Percentiles rank a stretch among this genome's conserved stretches.
Conservation (phyloP, 768 basidiomycete species). For the Boletus reticuloceps region DNA sequence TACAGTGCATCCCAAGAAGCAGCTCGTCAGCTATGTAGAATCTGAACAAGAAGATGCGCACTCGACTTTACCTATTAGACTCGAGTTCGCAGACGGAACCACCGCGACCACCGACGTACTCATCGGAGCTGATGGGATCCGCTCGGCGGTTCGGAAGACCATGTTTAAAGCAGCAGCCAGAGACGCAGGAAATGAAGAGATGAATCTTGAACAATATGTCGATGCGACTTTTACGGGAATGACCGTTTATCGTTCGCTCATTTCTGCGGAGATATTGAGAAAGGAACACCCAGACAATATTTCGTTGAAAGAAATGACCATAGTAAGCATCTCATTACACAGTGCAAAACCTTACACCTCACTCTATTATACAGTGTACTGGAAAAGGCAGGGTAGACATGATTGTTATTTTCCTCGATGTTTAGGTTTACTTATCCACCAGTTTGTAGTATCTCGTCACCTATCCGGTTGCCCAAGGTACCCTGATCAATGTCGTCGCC, state of each 20-base stretch:
- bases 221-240: slow-evolving; percentile 43
- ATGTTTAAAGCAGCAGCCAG: slow-evolving; percentile 19
- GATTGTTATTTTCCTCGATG: not conserved
- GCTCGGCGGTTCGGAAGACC: slow-evolving; percentile 24
- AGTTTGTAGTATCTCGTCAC: slow-evolving; percentile 36
- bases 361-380: slow-evolving; percentile 15
- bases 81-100: slow-evolving; percentile 15
- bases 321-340: slow-evolving; percentile 17
- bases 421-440: not conserved
- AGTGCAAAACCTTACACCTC: not conserved
- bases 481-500: slow-evolving; percentile 36
- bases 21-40: slow-evolving; percentile 17
- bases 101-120: slow-evolving; percentile 38
- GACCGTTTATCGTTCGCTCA: slow-evolving; percentile 37
- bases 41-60: slow-evolving; percentile 19
- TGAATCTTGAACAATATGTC: slow-evolving; percentile 9
- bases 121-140: slow-evolving; percentile 47
- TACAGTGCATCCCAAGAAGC: slow-evolving; percentile 16
- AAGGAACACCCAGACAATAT: slow-evolving; percentile 20
- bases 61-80: slow-evolving; percentile 16
- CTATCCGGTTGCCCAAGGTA: slow-evolving; percentile 40
- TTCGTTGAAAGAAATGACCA: slow-evolving; percentile 11
- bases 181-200: not conserved
- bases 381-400: slow-evolving; percentile 8
- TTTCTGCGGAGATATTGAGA: slow-evolving; percentile 33